Evolutionary conservation across 352 stramenopile species (phyloP).

Genomic region (Aphanomyces stellatus): DNA sequence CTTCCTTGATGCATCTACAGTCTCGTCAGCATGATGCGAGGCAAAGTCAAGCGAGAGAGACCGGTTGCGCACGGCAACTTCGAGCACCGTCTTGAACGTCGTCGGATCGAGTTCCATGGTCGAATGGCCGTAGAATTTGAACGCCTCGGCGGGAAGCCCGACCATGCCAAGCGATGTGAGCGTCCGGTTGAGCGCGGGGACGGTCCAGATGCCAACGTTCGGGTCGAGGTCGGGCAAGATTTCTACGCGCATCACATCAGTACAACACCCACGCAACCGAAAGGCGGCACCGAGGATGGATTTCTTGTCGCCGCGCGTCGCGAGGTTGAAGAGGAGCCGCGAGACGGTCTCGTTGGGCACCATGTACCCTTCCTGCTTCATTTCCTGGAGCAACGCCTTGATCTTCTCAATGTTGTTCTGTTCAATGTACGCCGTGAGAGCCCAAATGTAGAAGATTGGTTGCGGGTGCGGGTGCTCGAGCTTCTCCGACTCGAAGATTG

Average conservation of each 20-base stretch:
- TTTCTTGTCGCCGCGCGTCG: constrained; percentile 32
- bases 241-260: constrained; percentile 20
- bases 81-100: constrained; percentile 60
- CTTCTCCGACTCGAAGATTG: constrained; percentile 8
- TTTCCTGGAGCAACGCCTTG: constrained; percentile 39
- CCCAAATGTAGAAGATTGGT: constrained; percentile 14
- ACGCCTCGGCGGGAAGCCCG: constrained; percentile 46
- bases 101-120: constrained; percentile 66
- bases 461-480: constrained; percentile 1
- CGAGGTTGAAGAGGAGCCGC: constrained; percentile 47
- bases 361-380: constrained; percentile 41
- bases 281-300: constrained; percentile 26
- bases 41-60: neutral
- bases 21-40: constrained; percentile 28
- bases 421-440: constrained; percentile 21
- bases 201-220: constrained; percentile 54
- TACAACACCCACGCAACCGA: neutral
- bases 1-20: constrained; percentile 64
- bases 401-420: constrained; percentile 37
- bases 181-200: constrained; percentile 57
- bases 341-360: constrained; percentile 63
- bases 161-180: constrained; percentile 56
- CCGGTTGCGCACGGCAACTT: constrained; percentile 25
- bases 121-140: constrained; percentile 75
- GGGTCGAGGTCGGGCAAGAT: constrained; percentile 48